Percentiles rank a stretch among this genome's conserved stretches.
Conservation (phyloP, 202 grass and related monocot genomes). For the Setaria italica region DNA sequence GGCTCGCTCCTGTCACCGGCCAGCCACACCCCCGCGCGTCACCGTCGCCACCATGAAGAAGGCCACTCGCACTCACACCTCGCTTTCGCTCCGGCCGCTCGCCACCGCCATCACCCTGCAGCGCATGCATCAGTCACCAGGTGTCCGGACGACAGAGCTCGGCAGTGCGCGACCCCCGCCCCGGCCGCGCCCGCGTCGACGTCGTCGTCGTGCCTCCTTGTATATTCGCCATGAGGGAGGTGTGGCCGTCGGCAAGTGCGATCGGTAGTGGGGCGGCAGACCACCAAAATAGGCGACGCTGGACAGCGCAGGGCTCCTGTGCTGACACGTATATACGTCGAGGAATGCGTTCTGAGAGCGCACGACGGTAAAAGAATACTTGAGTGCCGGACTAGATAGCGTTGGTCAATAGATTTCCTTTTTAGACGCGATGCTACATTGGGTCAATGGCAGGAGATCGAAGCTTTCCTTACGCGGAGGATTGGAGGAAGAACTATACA, state of each 20-base stretch:
- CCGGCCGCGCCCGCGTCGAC: not conserved
- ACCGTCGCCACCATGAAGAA: not conserved
- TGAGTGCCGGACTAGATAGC: too few species aligned
- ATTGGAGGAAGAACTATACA: too few species aligned
- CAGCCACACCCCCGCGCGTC: not conserved
- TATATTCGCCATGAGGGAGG: not conserved
- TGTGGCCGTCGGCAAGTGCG: constrained; percentile 32
- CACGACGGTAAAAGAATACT: not conserved
- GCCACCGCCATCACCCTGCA: not conserved
- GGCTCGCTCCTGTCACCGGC: too few species aligned
- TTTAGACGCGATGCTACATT: too few species aligned
- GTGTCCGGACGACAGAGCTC: not conserved
- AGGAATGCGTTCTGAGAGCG: not conserved
- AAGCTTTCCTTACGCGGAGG: too few species aligned
- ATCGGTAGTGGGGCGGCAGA: constrained; percentile 19
- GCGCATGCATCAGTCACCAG: not conserved
- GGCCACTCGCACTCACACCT: not conserved
- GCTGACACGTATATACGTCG: not conserved
- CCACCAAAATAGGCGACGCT: not conserved
- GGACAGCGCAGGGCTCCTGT: too few species aligned
- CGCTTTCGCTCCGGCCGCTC: not conserved
- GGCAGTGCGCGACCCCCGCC: not conserved
- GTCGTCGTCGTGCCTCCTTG: not conserved
- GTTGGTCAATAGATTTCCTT: too few species aligned
- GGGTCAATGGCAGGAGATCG: too few species aligned